phyloP scores from a whole-genome alignment of 2,329 filamentous ascomycete genomes.

The Keithomyces neogunnii region DNA sequence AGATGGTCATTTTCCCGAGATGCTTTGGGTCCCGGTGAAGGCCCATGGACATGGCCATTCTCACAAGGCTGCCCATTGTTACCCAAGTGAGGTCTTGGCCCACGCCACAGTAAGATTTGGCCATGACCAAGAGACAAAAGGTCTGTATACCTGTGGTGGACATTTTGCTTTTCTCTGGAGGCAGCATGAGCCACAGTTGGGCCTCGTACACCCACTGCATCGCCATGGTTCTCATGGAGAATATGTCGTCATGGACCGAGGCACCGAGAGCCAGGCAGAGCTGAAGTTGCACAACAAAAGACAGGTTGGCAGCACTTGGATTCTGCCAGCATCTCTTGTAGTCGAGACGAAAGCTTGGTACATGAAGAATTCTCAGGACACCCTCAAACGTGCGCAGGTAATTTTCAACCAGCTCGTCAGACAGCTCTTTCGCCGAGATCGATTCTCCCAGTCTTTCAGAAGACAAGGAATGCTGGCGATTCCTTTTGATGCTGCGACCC shows the following conservation, averaged over 20 bases:
- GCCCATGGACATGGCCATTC: slow-evolving; percentile 49
- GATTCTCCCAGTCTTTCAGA: slow-evolving; percentile 28
- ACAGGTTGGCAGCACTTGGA: slow-evolving; percentile 26
- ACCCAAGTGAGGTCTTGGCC: slow-evolving; percentile 45
- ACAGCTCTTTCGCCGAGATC: slow-evolving; percentile 29
- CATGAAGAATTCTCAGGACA: slow-evolving; percentile 47
- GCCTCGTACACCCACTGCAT: slow-evolving; percentile 45
- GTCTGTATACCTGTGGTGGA: slow-evolving; percentile 41
- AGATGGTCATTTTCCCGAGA: slow-evolving; percentile 37
- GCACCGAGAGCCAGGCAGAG: slow-evolving; percentile 44
- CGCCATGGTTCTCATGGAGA: slow-evolving; percentile 32
- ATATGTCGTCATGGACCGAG: slow-evolving; percentile 36
- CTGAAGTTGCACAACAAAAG: slow-evolving; percentile 45
- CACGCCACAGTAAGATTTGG: slow-evolving; percentile 37
- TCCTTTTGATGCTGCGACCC: slow-evolving; percentile 31
- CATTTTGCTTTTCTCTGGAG: slow-evolving; percentile 39
- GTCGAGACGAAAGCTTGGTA: slow-evolving; percentile 46
- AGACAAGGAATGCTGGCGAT: slow-evolving; percentile 26
- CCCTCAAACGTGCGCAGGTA: slow-evolving; percentile 51
- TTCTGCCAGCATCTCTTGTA: slow-evolving; percentile 43
- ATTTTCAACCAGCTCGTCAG: slow-evolving; percentile 40
- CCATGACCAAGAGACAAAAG: slow-evolving; percentile 41
- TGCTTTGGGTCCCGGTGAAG: slow-evolving; percentile 47
- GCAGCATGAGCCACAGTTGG: slow-evolving; percentile 39
- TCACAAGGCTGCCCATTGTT: slow-evolving; percentile 38